These are phyloP conservation scores for Podila epicladia DNA, from an alignment of 192 early-diverging fungal species.

Conservation along the genomic window DNA sequence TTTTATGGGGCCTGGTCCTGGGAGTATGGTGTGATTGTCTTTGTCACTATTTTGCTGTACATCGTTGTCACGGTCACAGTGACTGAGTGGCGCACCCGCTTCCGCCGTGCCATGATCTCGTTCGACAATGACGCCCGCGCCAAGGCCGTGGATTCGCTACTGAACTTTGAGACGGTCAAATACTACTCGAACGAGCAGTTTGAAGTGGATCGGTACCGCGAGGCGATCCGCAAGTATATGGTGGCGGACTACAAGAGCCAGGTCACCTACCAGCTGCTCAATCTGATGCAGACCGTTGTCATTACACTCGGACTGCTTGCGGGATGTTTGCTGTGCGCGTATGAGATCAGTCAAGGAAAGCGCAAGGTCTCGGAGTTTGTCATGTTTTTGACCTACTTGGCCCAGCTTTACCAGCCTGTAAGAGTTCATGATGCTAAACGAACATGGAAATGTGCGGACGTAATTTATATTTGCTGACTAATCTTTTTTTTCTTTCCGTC, in stretches of 20 bases:
- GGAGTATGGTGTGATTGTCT: constrained; percentile 84
- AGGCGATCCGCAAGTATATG: constrained; percentile 84
- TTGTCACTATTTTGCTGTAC: constrained; percentile 89
- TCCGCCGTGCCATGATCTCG: constrained; percentile 83
- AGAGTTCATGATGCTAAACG: constrained; percentile 17
- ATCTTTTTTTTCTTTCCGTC: not conserved
- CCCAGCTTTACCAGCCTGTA: constrained; percentile 91
- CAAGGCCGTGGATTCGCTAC: constrained; percentile 90
- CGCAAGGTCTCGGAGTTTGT: constrained; percentile 89
- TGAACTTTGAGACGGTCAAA: constrained; percentile 99
- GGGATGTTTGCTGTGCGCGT: constrained; percentile 87
- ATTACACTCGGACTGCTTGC: constrained; percentile 86
- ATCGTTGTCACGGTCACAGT: constrained; percentile 83
- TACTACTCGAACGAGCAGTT: constrained; percentile 93
- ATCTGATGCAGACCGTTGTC: constrained; percentile 86
- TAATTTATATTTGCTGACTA: not conserved
- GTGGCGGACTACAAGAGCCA: constrained; percentile 85
- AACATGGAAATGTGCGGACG: no score
- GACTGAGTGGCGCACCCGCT: constrained; percentile 89
- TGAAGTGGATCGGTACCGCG: constrained; percentile 82
- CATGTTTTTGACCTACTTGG: constrained; percentile 86
- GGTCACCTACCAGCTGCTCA: constrained; percentile 81
- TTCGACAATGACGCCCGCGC: constrained; percentile 88
- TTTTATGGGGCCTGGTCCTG: constrained; percentile 73
- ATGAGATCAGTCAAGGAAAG: constrained; percentile 75